A percentile compares a stretch with the other conserved stretches of the same genome.
Conservation (phyloP, 768 basidiomycete species). For the Leucosporidium creatinivorum region DNA sequence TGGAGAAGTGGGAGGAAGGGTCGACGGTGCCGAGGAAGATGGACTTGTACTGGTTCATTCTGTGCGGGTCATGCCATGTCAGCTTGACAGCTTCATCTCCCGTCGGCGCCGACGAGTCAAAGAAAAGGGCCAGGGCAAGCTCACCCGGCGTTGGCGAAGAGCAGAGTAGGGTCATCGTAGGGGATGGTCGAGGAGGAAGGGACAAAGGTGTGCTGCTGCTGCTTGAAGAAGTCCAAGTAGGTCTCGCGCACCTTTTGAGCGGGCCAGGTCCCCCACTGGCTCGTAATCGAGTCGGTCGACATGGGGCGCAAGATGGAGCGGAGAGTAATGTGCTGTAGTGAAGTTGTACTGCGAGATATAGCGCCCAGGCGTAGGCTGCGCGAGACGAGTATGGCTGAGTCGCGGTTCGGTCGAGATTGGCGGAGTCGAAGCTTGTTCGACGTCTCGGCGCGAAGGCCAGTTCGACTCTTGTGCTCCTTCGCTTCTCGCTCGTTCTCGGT, state of each 20-base stretch:
- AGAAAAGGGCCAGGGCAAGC: not conserved
- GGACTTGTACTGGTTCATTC: conserved; percentile 72
- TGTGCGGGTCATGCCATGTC: not conserved
- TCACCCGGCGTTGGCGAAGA: conserved; percentile 90
- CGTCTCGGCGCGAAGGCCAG: no score
- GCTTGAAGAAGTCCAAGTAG: conserved; percentile 80
- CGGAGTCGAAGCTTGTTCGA: no score
- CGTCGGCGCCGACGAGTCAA: not conserved
- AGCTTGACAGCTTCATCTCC: not conserved
- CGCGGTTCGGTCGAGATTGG: no score
- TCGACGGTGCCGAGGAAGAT: conserved; percentile 98
- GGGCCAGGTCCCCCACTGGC: conserved; percentile 53
- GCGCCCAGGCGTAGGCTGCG: no score
- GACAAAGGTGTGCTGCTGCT: conserved; percentile 69
- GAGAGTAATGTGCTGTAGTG: not conserved
- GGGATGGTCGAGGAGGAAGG: conserved; percentile 88
- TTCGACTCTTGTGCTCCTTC: no score
- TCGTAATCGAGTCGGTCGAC: conserved; percentile 1
- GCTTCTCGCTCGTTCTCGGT: no score
- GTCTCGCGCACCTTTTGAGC: conserved; percentile 74
- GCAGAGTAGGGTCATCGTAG: conserved; percentile 92
- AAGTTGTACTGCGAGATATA: not conserved
- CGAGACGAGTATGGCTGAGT: no score
- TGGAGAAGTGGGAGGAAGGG: conserved; percentile 82
- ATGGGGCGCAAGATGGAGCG: not conserved